These are phyloP conservation scores for Phlyctochytrium bullatum DNA, from an alignment of 192 early-diverging fungal species.

Conservation along the genomic window DNA sequence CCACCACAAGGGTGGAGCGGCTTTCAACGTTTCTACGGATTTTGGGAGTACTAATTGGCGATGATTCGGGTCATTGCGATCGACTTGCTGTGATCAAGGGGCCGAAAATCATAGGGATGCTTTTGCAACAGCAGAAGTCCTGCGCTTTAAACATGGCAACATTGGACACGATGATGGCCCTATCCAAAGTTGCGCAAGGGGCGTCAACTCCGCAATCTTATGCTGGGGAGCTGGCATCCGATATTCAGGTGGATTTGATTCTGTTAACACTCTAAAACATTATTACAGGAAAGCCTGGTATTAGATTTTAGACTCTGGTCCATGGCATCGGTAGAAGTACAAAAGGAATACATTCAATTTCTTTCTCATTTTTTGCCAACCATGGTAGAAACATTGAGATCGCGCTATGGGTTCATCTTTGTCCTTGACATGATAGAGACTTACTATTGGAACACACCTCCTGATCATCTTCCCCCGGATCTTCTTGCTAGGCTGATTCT, in stretches of 20 bases:
- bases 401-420: constrained; percentile 27
- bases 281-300: constrained; percentile 28
- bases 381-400: constrained; percentile 21
- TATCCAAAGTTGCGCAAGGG: constrained; percentile 24
- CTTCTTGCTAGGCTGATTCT: constrained; percentile 14
- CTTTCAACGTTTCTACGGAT: constrained; percentile 34
- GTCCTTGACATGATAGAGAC: constrained; percentile 37
- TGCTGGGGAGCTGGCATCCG: background rate
- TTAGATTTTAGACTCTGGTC: constrained; percentile 41
- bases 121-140: constrained; percentile 35
- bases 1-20: background rate
- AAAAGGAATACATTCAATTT: constrained; percentile 37
- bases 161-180: constrained; percentile 33
- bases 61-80: constrained; percentile 29
- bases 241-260: constrained; percentile 11
- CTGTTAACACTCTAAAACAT: background rate
- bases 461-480: constrained; percentile 26
- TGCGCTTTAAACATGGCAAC: constrained; percentile 26
- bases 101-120: constrained; percentile 29
- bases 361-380: constrained; percentile 16
- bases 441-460: constrained; percentile 33
- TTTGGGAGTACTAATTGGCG: constrained; percentile 20
- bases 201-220: constrained; percentile 7
- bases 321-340: constrained; percentile 20
- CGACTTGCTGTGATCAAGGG: constrained; percentile 34